Evolutionary conservation across 2,329 filamentous ascomycete species (phyloP), one percentile per base, ranked within the genome.

Genomic region (Zasmidium angulare): DNA sequence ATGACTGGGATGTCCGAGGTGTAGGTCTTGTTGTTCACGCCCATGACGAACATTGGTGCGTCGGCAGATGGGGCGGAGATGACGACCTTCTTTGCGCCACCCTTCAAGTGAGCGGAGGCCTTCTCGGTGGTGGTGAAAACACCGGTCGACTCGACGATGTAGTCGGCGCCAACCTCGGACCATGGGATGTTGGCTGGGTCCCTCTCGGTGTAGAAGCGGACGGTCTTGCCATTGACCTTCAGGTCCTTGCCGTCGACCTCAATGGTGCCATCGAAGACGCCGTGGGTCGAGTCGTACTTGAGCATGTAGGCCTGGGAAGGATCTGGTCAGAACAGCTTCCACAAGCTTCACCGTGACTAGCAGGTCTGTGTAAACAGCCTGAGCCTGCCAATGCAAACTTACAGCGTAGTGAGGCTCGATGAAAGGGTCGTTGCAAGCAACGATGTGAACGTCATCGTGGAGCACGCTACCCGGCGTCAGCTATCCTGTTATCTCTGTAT

Each of bases 1-100:
- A 98, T 91, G 79, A 99, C 89, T 74, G 91, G 83, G 79, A 95
- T 86, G 78, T 90, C 90, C 78, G 89, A 88, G 80, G 90, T 93
- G 89, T 98, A 98, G 74, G 81, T 85, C 79, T 93, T 86, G 82
- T 98, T 85, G 87, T 98, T 99, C 84, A 99, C 95, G 78, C 95
- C 95, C 88, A 97, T 96, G 78, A 99, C 95, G 87, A 96, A 99
- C 95, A 99, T 99, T 78, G 93, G 93, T 76, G 95, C 95, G 84
- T 99, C 95, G 70, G 90, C 89, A 65, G 91, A 96, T 74, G 91
- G 91, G 75, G 91, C 90, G 71, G 90, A 95, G 86, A 93, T 84
- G 75, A 83, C 78, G 65, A 84, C 93, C 88, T 96, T 96, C 91
- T 97, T 97, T 79, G 93, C 93, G 79, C 93, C 93, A 78, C 93